phyloP scores from a whole-genome alignment of 2,329 filamentous ascomycete species.

The Escovopsis sp. region DNA sequence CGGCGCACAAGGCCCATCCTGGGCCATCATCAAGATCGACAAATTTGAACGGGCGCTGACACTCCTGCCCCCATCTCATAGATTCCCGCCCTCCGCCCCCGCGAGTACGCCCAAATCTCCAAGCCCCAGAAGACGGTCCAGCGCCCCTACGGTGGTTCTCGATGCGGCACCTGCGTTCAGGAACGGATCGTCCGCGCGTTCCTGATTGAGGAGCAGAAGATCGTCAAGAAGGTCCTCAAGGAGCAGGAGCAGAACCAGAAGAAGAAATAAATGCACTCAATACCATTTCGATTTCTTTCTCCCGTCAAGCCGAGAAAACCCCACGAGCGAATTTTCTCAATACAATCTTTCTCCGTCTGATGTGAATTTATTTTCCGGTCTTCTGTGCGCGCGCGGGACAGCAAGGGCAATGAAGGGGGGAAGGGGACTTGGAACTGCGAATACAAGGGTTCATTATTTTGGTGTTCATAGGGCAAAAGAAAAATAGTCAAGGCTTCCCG shows the following conservation, averaged over 20 bases:
- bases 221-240: conserved; percentile 99
- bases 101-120: conserved; percentile 93
- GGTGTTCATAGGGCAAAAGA: conserved; percentile 37
- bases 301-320: background rate
- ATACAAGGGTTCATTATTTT: conserved; percentile 33
- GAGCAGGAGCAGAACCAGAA: conserved; percentile 69
- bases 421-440: conserved; percentile 8
- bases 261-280: conserved; percentile 45
- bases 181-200: conserved; percentile 96
- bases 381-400: conserved; percentile 12
- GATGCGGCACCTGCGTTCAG: conserved; percentile 97
- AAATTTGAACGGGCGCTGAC: conserved; percentile 6
- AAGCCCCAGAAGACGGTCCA: conserved; percentile 99
- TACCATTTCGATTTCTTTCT: background rate
- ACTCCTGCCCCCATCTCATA: conserved; percentile 19
- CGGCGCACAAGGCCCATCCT: no score
- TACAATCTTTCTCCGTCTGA: conserved; percentile 14
- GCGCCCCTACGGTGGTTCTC: conserved; percentile 94
- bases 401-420: conserved; percentile 19
- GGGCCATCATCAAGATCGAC: background rate
- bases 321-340: background rate
- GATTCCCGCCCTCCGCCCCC: conserved; percentile 92
- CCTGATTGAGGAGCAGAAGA: conserved; percentile 99
- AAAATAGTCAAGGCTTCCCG: conserved; percentile 16
- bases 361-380: conserved; percentile 12